Evolutionary conservation across 1,284 basidiomycete species (phyloP).

Genomic region (Microbotryomycetes sp.): DNA sequence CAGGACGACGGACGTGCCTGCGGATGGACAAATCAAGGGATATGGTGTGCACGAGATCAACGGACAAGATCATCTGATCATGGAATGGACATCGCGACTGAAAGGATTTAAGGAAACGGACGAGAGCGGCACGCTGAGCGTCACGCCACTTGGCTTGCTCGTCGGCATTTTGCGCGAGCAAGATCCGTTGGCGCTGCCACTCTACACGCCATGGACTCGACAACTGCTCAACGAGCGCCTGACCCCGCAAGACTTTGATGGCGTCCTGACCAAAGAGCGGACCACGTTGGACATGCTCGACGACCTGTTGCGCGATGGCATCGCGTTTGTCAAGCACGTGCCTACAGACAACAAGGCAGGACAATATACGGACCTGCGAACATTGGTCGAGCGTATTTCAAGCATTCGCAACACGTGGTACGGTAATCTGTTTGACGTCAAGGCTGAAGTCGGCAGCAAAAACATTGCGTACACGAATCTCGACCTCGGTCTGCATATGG

Average conservation of each 20-base stretch:
- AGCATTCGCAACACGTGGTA: constrained; percentile 84
- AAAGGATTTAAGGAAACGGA: constrained; percentile 5
- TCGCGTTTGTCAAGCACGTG: constrained; percentile 51
- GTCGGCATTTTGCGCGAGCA: neutral
- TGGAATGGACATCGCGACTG: constrained; percentile 38
- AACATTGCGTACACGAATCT: constrained; percentile 96
- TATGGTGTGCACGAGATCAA: constrained; percentile 35
- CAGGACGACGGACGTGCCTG: constrained; percentile 50
- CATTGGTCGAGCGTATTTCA: constrained; percentile 61
- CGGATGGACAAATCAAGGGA: constrained; percentile 46
- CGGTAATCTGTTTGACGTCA: constrained; percentile 81
- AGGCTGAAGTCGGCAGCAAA: constrained; percentile 56
- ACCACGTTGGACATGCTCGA: constrained; percentile 36
- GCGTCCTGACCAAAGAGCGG: neutral
- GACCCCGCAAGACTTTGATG: neutral
- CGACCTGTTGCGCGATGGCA: constrained; percentile 47
- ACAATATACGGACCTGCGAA: constrained; percentile 49
- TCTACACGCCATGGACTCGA: neutral
- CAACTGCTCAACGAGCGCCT: neutral
- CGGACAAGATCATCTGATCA: constrained; percentile 43
- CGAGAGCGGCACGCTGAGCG: constrained; percentile 39
- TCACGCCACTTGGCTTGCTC: constrained; percentile 45
- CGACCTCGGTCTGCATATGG: constrained; percentile 84
- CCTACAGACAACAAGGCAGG: constrained; percentile 56
- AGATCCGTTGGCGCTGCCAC: neutral